Base-by-base conservation (phyloP, 768 basidiomycete genomes). In the Chalciporus piperatus region DNA sequence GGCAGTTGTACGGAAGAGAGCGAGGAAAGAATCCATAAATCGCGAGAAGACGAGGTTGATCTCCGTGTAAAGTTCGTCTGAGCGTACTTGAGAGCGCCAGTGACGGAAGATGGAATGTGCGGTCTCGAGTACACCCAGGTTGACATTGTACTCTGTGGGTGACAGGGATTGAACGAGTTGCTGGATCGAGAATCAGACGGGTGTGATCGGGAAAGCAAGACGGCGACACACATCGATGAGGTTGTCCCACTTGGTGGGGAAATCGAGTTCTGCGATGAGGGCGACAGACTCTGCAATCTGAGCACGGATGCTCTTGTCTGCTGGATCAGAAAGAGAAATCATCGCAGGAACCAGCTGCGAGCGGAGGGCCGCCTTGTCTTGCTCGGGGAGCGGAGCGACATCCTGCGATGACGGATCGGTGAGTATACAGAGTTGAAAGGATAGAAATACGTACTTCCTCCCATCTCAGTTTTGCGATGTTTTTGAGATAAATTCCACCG, bases 51-150 rank as follows among this genome's bases (percentile, higher is more conserved):
- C 95, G 49, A 90, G 76, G 69, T 96, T 97, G 76, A 99, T 98
- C 61, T 88, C 89, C 4, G 84, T 77, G 74, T 85, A 98, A 41
- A 99, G 83, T 37, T 78, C 69, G 70, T 99, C 88, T 12, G 90
- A 88, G 51, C 93, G 84, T 56, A 93, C 89, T 60, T 88, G 89
- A 2, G 92, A 84, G 40, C 96, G 83, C 96, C 96, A 99, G 42
- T 86, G 87, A 39, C 77, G 81, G 74, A 98, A 98, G 62, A 99
- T 98, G 35, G 92, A 95, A 67, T 98, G 97, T 0, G 94, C 94
- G 0, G 94, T 94, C 64, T 97, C 83, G 40, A 99, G 78, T 9
- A 99, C 90, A 43, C 89, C 91, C 20, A 95, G 75, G 68, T 97
- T 98, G 56, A 90, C 68, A 52, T 85, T 84, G 64, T 92, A 95